A percentile compares a stretch with the other conserved stretches of the same genome.
These are phyloP conservation scores for Fusarium sp. DNA, from an alignment of 2,329 filamentous ascomycete genomes.

Conservation along the genomic window DNA sequence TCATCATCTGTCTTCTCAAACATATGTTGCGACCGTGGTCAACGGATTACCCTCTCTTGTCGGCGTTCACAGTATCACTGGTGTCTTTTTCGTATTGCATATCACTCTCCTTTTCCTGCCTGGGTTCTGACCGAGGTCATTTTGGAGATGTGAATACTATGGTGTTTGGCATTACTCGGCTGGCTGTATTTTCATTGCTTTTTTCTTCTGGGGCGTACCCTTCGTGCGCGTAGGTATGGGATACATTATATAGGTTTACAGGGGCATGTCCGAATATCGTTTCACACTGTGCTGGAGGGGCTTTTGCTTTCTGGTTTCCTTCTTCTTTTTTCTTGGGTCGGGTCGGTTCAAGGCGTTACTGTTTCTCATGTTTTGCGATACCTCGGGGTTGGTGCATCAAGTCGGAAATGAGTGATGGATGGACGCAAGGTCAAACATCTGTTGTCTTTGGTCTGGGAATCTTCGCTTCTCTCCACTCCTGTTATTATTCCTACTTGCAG, in stretches of 20 bases:
- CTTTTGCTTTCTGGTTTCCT: slow-evolving; percentile 13
- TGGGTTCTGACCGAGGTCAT: slow-evolving; percentile 8
- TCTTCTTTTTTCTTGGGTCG: slow-evolving; percentile 19
- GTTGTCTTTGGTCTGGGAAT: slow-evolving; percentile 30
- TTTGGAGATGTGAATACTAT: slow-evolving; percentile 20
- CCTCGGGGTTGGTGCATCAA: slow-evolving; percentile 33
- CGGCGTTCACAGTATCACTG: slow-evolving; percentile 39
- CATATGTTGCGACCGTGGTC: background rate
- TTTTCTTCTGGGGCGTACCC: slow-evolving; percentile 18
- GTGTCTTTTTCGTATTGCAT: slow-evolving; percentile 32
- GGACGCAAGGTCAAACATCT: slow-evolving; percentile 31
- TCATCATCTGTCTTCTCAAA: slow-evolving; percentile 9
- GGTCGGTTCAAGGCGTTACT: slow-evolving; percentile 31
- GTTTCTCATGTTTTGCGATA: slow-evolving; percentile 45
- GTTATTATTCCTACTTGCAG: slow-evolving; percentile 22
- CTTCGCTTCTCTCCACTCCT: slow-evolving; percentile 35
- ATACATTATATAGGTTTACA: slow-evolving; percentile 42
- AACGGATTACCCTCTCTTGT: slow-evolving; percentile 10
- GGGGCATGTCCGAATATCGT: slow-evolving; percentile 38
- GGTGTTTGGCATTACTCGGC: slow-evolving; percentile 39
- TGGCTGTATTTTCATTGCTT: slow-evolving; percentile 11
- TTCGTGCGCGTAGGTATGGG: slow-evolving; percentile 38
- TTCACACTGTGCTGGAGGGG: slow-evolving; percentile 33
- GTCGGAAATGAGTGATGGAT: slow-evolving; percentile 25
- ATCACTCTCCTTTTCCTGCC: slow-evolving; percentile 14